These are phyloP conservation scores for Globisporangium splendens DNA, from an alignment of 352 stramenopile genomes.

Conservation along the genomic window DNA sequence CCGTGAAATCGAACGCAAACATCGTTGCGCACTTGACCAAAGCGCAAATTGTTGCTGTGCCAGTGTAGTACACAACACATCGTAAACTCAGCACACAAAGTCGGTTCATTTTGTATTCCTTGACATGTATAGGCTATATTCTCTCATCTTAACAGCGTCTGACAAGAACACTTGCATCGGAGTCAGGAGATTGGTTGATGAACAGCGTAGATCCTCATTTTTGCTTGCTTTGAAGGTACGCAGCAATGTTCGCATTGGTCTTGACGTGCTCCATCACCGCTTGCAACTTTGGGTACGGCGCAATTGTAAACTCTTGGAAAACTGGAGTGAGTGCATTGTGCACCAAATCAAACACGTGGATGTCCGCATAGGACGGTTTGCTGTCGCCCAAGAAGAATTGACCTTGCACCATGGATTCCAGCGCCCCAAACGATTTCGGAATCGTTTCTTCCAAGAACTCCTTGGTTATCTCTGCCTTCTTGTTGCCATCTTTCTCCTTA, in stretches of 20 bases:
- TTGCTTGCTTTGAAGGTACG: slow-evolving; percentile 17
- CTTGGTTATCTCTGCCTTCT: slow-evolving; percentile 13
- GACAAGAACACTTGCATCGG: too few relatives aligned
- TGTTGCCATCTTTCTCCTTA: slow-evolving; percentile 29
- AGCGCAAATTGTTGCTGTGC: too few relatives aligned
- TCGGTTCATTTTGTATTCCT: too few relatives aligned
- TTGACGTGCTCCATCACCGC: slow-evolving; percentile 21
- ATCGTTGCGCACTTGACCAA: slow-evolving; percentile 22
- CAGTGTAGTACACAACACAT: too few relatives aligned
- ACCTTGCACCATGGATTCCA: slow-evolving; percentile 32
- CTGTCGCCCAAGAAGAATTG: slow-evolving; percentile 28
- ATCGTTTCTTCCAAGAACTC: background rate
- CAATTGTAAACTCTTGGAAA: background rate
- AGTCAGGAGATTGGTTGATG: too few relatives aligned
- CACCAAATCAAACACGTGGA: slow-evolving; percentile 34
- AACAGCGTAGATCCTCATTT: too few relatives aligned
- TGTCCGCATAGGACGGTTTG: slow-evolving; percentile 9
- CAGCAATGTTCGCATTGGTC: slow-evolving; percentile 20
- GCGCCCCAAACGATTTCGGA: slow-evolving; percentile 18
- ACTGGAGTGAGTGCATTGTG: too few relatives aligned
- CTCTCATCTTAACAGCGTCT: too few relatives aligned
- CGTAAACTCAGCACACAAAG: too few relatives aligned
- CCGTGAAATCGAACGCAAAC: slow-evolving; percentile 17
- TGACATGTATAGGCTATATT: too few relatives aligned
- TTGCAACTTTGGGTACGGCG: slow-evolving; percentile 7